Evolutionary conservation across 768 basidiomycete species (phyloP).

Genomic region (Clitopilus passeckerianus): DNA sequence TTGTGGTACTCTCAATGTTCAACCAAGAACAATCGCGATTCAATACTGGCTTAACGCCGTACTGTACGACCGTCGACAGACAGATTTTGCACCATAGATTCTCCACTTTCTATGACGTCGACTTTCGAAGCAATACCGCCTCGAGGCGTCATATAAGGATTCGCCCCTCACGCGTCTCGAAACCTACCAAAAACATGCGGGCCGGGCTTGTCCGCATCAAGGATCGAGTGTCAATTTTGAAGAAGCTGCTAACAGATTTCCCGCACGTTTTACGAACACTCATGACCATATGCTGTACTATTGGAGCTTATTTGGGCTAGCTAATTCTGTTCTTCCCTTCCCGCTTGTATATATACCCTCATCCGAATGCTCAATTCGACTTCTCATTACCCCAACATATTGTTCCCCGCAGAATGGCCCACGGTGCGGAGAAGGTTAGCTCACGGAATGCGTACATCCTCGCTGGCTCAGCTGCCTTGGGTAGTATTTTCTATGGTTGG

Average conservation of each 20-base stretch:
- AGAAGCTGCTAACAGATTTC: not conserved
- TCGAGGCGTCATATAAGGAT: not conserved
- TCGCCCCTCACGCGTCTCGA: not conserved
- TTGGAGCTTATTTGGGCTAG: not conserved
- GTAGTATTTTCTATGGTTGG: slow-evolving; percentile 46
- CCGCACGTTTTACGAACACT: not conserved
- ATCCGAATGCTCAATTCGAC: not conserved
- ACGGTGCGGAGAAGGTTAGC: slow-evolving; percentile 17
- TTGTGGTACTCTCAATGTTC: not conserved
- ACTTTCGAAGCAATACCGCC: not conserved
- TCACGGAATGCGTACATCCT: slow-evolving; percentile 43
- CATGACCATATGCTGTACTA: not conserved
- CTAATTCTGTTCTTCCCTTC: not conserved
- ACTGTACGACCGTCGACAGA: too few species aligned
- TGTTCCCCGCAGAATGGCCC: slow-evolving; percentile 8
- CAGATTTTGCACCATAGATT: too few species aligned
- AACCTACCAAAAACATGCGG: not conserved
- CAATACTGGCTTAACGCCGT: not conserved
- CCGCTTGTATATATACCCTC: not conserved
- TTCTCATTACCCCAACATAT: not conserved
- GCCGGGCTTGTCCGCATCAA: not conserved
- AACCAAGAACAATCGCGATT: not conserved
- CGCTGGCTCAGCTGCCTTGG: slow-evolving; percentile 39
- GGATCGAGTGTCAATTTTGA: not conserved
- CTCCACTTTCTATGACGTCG: not conserved